A percentile compares a stretch with the other conserved stretches of the same genome.
phyloP scores from a whole-genome alignment of 1,284 basidiomycete genomes.

The Marasmius oreades region DNA sequence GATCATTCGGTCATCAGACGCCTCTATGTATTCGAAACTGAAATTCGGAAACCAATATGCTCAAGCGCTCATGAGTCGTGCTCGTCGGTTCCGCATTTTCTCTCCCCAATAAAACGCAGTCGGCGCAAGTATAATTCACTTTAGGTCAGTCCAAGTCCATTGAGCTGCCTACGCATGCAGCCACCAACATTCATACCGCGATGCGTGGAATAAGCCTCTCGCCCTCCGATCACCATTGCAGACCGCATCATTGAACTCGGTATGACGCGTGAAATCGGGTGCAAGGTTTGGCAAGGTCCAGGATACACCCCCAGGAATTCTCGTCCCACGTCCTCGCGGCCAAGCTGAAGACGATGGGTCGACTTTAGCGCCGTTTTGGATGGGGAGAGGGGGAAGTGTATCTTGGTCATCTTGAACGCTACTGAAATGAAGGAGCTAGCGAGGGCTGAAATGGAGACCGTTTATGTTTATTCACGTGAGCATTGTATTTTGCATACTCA shows the following conservation, averaged over 20 bases:
- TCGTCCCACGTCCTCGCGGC: conserved; percentile 26
- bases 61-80: conserved; percentile 13
- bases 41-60: neutral
- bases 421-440: conserved; percentile 30
- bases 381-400: conserved; percentile 6
- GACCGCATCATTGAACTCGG: conserved; percentile 34
- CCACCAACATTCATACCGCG: conserved; percentile 29
- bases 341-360: conserved; percentile 34
- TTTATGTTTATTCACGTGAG: conserved; percentile 15
- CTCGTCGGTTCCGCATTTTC: conserved; percentile 20
- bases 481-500: neutral
- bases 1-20: conserved; percentile 28
- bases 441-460: conserved; percentile 30
- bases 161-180: conserved; percentile 30
- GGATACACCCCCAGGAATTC: conserved; percentile 30
- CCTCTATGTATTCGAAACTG: conserved; percentile 19
- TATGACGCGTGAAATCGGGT: conserved; percentile 16
- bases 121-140: conserved; percentile 16
- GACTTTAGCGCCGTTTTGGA: conserved; percentile 33
- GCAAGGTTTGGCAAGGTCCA: conserved; percentile 25
- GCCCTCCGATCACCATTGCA: conserved; percentile 23
- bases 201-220: conserved; percentile 23
- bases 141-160: conserved; percentile 16
- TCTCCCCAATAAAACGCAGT: neutral
- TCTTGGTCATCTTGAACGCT: conserved; percentile 16